Conservation (phyloP, 1,284 basidiomycete species). For the Neolentinus lepideus region DNA sequence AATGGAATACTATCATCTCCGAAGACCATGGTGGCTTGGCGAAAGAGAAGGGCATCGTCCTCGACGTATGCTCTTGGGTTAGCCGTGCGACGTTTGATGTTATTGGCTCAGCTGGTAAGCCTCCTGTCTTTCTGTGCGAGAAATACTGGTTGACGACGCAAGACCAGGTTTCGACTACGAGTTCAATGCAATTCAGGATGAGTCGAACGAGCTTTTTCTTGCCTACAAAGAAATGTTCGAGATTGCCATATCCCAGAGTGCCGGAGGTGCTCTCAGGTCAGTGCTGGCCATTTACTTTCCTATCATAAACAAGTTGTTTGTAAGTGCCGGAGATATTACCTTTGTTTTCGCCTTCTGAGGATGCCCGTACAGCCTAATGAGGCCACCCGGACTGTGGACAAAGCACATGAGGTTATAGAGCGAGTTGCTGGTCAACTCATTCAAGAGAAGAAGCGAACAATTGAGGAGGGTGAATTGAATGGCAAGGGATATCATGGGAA, state of each 20-base stretch:
- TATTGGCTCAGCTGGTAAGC: constrained; percentile 64
- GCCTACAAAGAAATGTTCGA: constrained; percentile 83
- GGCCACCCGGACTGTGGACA: constrained; percentile 37
- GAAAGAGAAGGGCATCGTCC: constrained; percentile 15
- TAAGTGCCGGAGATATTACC: constrained; percentile 26
- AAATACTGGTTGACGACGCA: not conserved
- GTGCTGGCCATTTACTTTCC: constrained; percentile 59
- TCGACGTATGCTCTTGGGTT: constrained; percentile 71
- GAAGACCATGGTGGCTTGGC: constrained; percentile 9
- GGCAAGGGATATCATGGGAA: constrained; percentile 44
- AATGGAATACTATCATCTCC: constrained; percentile 43
- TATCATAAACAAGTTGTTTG: constrained; percentile 46
- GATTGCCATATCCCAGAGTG: constrained; percentile 49
- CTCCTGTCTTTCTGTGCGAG: constrained; percentile 4
- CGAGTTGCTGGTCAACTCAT: constrained; percentile 64
- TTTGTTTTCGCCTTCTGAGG: not conserved
- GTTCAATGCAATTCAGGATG: constrained; percentile 71
- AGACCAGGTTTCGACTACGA: constrained; percentile 66
- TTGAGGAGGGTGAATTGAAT: constrained; percentile 44
- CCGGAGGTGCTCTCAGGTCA: constrained; percentile 27
- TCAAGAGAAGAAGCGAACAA: constrained; percentile 63
- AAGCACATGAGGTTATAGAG: constrained; percentile 55
- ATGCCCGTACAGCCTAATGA: constrained; percentile 42
- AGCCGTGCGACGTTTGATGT: constrained; percentile 76
- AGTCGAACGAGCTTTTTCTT: constrained; percentile 64